Base-by-base conservation (phyloP, 2,329 filamentous ascomycete genomes). In the Colletotrichum camelliae region DNA sequence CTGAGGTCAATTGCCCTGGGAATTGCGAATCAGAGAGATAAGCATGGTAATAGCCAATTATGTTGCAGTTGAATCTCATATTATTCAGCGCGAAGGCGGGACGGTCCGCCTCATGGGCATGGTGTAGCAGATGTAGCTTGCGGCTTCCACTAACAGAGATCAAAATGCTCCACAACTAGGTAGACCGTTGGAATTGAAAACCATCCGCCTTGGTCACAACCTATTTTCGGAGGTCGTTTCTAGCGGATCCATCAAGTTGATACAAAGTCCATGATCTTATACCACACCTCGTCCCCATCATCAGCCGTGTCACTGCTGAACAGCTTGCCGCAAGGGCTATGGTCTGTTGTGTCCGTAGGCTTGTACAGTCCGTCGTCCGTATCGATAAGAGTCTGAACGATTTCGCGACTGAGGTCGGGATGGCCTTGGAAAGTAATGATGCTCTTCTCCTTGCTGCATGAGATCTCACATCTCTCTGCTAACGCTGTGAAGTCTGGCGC, bases 301-400 rank as follows among this genome's bases (percentile, higher is more conserved):
- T 61, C 29, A 33, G 58, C 58, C 29, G 58, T 35, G 31, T 35
- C 58, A 13, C 58, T 61, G 29, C 58, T 61, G 29, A 61, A 61
- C 18, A 61, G 27, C 18, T 24, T 61, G 4, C 58, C 29, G 18
- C 27, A 61, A 61, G 55, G 55, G 16, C 55, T 58, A 8, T 24
- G 21, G 1, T 16, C 0, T 27, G 0, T 4, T 29, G 55, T 29
- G 6, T 58, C 24, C 1, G 21, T 9, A 27, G 21, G 55, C n/a
- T 58, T 58, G 55, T 58, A 58, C 24, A 29, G 1, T 16, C 55
- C 55, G 9, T 58, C 18, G 8, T 61, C 58, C 6, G 58, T 61
- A 10, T 33, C 29, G 7, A 61, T 33, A 18, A 61, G 58, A 13
- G 18, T 24, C 58, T 18, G 5, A 13, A 35, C 5, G 4, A 33